A percentile compares a stretch with the other conserved stretches of the same genome.
Conservation (phyloP, 2,329 filamentous ascomycete genomes). For the Botrytis porri region DNA sequence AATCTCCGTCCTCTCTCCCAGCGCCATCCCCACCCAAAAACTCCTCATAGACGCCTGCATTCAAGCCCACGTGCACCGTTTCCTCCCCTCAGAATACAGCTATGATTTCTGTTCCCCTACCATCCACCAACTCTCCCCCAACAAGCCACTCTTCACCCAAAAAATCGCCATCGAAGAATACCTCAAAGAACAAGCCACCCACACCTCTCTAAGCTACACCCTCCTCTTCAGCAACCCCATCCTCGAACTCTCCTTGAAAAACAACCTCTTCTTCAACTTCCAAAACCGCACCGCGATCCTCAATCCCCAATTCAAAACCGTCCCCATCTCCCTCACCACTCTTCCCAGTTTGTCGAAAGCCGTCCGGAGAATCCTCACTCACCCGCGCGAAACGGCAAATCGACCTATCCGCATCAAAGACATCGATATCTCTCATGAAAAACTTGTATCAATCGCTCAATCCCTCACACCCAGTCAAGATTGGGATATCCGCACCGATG, state of each 20-base stretch:
- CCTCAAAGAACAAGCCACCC: slow-evolving; percentile 24
- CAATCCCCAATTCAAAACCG: neutral
- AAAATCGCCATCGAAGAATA: slow-evolving; percentile 19
- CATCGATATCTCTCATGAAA: slow-evolving; percentile 40
- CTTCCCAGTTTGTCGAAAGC: slow-evolving; percentile 37
- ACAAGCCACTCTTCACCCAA: neutral
- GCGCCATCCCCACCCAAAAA: slow-evolving; percentile 17
- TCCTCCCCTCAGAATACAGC: slow-evolving; percentile 56
- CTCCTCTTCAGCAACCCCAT: slow-evolving; percentile 7
- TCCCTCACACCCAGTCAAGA: slow-evolving; percentile 27
- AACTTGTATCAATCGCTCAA: slow-evolving; percentile 24
- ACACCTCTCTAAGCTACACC: slow-evolving; percentile 38
- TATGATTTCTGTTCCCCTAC: slow-evolving; percentile 32
- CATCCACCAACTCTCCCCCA: neutral
- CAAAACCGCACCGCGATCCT: slow-evolving; percentile 29
- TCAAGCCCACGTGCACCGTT: slow-evolving; percentile 55
- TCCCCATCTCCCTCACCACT: neutral
- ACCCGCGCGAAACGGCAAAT: slow-evolving; percentile 54
- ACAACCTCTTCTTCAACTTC: slow-evolving; percentile 47
- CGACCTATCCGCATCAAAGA: slow-evolving; percentile 46
- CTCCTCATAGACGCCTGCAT: slow-evolving; percentile 53
- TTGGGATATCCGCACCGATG: slow-evolving; percentile 25
- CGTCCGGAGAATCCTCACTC: slow-evolving; percentile 47
- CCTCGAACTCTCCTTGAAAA: slow-evolving; percentile 40
- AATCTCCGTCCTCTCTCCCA: slow-evolving; percentile 23